A percentile compares a stretch with the other conserved stretches of the same genome.
These are phyloP conservation scores for Pyrrhoderma lamaoense DNA, from an alignment of 1,284 basidiomycete species.

Conservation along the genomic window DNA sequence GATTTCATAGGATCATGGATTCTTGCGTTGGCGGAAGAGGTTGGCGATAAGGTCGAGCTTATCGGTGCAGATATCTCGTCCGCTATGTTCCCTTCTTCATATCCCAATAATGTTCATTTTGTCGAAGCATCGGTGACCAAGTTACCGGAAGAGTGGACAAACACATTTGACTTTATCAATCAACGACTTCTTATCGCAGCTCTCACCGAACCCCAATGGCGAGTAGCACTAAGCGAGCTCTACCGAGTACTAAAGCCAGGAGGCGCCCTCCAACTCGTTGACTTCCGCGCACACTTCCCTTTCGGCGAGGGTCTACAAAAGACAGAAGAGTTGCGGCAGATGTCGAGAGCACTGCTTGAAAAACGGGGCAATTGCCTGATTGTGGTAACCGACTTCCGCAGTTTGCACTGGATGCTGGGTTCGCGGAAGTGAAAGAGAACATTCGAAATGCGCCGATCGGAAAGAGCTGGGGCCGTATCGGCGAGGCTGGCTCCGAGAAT, in stretches of 20 bases:
- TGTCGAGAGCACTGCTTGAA: neutral
- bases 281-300: conserved; percentile 11
- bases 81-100: conserved; percentile 3
- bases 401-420: neutral
- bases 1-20: conserved; percentile 7
- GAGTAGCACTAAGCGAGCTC: conserved; percentile 22
- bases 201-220: conserved; percentile 21
- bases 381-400: neutral
- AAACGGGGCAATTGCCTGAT: conserved; percentile 3
- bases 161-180: conserved; percentile 25
- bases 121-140: conserved; percentile 19
- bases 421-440: conserved; percentile 8
- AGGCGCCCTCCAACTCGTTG: conserved; percentile 26
- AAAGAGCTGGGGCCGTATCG: conserved; percentile 7
- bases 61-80: conserved; percentile 9
- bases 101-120: conserved; percentile 22
- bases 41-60: neutral
- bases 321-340: neutral
- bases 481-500: neutral
- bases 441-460: conserved; percentile 3
- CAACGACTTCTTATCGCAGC: conserved; percentile 26
- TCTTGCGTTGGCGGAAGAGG: conserved; percentile 5
- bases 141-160: conserved; percentile 23
- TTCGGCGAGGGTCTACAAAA: neutral
- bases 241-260: conserved; percentile 25